phyloP scores from a whole-genome alignment of 352 stramenopile species.

The Blastocystis sp. region DNA sequence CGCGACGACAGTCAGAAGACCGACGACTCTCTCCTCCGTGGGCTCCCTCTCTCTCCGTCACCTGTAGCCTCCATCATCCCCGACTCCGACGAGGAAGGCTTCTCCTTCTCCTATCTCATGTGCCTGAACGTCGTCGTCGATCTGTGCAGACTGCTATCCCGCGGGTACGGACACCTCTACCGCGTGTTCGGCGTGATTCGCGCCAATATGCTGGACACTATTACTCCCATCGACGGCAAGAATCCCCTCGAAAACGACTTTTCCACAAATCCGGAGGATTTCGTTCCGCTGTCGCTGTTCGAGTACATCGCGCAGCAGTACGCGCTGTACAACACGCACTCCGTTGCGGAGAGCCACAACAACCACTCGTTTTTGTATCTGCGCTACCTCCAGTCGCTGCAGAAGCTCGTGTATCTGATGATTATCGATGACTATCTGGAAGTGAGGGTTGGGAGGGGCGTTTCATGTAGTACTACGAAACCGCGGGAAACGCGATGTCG shows the following conservation, averaged over 20 bases:
- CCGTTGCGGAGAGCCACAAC: not conserved
- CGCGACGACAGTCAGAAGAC: not conserved
- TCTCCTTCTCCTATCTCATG: conserved; percentile 1
- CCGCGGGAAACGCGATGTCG: conserved; percentile 36
- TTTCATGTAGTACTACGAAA: conserved; percentile 60
- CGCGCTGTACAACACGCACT: not conserved
- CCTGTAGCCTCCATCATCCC: not conserved
- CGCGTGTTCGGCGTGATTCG: conserved; percentile 32
- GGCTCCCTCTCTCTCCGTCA: not conserved
- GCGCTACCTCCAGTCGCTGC: conserved; percentile 49
- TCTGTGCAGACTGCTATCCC: conserved; percentile 46
- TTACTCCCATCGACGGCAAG: not conserved
- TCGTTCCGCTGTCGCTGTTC: conserved; percentile 24
- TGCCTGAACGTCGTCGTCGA: conserved; percentile 62
- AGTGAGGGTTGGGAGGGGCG: not conserved
- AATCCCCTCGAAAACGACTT: not conserved
- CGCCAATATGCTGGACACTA: not conserved
- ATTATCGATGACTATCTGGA: conserved; percentile 63
- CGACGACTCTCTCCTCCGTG: not conserved
- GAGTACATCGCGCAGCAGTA: conserved; percentile 19
- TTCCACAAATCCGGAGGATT: not conserved
- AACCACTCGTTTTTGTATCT: conserved; percentile 14
- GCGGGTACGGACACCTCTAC: conserved; percentile 59
- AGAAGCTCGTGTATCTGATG: conserved; percentile 71
- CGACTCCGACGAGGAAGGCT: not conserved